Percentiles rank a stretch among this genome's conserved stretches.
Evolutionary conservation across 208 protist genomes (phyloP).

Genomic region (Wallacemonas sp.): DNA sequence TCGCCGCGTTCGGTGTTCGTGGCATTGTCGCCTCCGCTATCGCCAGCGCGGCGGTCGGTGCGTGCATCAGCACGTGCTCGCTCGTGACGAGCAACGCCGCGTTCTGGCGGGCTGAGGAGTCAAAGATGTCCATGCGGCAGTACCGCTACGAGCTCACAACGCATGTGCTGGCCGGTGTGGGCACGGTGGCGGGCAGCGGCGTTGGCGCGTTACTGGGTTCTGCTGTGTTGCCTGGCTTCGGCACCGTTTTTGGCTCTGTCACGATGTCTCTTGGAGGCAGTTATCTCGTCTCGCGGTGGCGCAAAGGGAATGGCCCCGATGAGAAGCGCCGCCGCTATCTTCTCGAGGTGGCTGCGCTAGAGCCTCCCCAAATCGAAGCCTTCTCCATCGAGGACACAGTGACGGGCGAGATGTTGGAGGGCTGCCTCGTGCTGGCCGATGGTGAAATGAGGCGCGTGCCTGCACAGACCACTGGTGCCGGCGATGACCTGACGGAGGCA

Average conservation of each 20-base stretch:
- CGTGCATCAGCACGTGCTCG: conserved; percentile 29
- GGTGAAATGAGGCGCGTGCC: not conserved
- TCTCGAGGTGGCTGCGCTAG: not conserved
- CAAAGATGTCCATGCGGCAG: conserved; percentile 36
- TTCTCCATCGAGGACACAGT: not conserved
- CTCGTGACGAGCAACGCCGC: conserved; percentile 35
- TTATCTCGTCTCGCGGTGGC: conserved; percentile 36
- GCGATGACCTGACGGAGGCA: not conserved
- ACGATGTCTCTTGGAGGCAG: conserved; percentile 34
- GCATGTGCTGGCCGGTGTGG: conserved; percentile 25
- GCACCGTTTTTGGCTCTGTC: conserved; percentile 62
- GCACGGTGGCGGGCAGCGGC: conserved; percentile 44
- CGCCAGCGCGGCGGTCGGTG: conserved; percentile 44
- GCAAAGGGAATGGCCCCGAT: conserved; percentile 42
- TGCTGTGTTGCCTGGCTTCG: conserved; percentile 58
- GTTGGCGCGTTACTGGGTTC: conserved; percentile 55
- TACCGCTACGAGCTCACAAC: conserved; percentile 63
- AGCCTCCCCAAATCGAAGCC: conserved; percentile 18
- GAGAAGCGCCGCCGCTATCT: conserved; percentile 18
- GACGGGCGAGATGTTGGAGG: conserved; percentile 14
- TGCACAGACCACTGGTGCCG: not conserved
- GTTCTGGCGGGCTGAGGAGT: conserved; percentile 28
- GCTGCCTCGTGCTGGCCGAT: not conserved
- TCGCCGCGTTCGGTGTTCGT: conserved; percentile 47
- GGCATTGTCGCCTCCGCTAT: conserved; percentile 48